Evolutionary conservation across 352 stramenopile genomes (phyloP).

Genomic region (Pelagophyceae sp.): DNA sequence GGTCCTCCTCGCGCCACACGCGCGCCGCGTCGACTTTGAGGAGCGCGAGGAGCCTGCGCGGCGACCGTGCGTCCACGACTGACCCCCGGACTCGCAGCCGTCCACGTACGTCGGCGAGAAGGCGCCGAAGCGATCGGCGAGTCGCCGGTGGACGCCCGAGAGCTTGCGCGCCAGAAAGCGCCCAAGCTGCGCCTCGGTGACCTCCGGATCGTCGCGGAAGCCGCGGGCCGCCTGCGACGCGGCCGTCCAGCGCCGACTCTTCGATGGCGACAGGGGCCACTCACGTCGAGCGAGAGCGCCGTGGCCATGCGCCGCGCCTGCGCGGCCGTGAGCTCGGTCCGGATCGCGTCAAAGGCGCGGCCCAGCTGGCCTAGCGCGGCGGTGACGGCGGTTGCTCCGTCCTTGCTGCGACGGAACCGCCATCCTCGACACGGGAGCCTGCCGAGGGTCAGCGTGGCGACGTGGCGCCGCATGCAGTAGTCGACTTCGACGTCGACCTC

Average conservation of each 20-base stretch:
- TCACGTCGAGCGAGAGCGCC: background rate
- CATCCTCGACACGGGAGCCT: no score
- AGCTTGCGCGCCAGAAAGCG: background rate
- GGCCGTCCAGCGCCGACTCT: no score
- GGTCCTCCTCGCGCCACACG: conserved; percentile 14
- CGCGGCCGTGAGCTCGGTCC: no score
- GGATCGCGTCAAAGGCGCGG: background rate
- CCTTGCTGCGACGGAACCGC: background rate
- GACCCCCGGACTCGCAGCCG: no score
- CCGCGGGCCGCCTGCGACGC: background rate
- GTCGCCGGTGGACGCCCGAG: background rate
- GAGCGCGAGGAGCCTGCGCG: background rate
- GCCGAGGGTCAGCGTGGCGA: background rate
- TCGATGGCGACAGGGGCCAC: background rate
- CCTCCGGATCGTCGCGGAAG: background rate
- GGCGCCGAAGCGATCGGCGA: background rate
- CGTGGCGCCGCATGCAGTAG: conserved; percentile 1
- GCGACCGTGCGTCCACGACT: no score
- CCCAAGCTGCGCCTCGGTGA: background rate
- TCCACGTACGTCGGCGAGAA: background rate
- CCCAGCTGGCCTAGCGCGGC: background rate
- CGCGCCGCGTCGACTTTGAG: background rate
- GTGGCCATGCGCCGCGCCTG: background rate
- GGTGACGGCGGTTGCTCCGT: no score
- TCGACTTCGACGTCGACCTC: conserved; percentile 2